These are phyloP conservation scores for Sugiyamaella novakii DNA, from an alignment of 1,139 yeast species.

Conservation along the genomic window DNA sequence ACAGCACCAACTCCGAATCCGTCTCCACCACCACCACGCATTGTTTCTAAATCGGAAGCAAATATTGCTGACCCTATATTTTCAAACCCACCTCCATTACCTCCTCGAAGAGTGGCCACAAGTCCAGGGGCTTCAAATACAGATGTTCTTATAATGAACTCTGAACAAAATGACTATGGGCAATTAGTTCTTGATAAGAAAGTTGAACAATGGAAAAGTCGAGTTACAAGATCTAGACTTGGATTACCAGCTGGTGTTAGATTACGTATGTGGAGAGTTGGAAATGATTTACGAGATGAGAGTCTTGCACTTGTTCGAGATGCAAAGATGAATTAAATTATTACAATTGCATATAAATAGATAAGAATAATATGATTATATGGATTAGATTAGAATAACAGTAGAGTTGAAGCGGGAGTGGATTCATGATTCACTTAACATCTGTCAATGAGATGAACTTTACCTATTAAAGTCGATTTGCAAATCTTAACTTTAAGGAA, in stretches of 20 bases:
- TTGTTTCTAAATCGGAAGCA: neutral
- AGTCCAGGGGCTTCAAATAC: slow-evolving; percentile 21
- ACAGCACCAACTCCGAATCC: slow-evolving; percentile 20
- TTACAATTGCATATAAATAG: neutral
- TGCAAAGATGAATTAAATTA: neutral
- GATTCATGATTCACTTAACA: no score
- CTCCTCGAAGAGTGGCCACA: slow-evolving; percentile 14
- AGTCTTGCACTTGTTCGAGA: slow-evolving; percentile 16
- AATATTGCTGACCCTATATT: neutral
- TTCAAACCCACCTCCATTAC: slow-evolving; percentile 22
- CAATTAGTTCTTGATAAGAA: slow-evolving; percentile 42
- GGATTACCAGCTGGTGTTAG: slow-evolving; percentile 38
- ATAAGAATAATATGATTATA: no score
- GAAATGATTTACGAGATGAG: slow-evolving; percentile 40
- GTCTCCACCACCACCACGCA: slow-evolving; percentile 12
- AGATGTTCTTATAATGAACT: slow-evolving; percentile 30
- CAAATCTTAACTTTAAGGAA: no score
- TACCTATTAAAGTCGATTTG: no score
- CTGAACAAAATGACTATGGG: slow-evolving; percentile 37
- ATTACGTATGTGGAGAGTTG: slow-evolving; percentile 43
- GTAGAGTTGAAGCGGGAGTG: no score
- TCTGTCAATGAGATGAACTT: no score
- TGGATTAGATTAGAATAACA: no score
- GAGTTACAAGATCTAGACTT: slow-evolving; percentile 44
- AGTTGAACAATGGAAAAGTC: slow-evolving; percentile 48